A percentile compares a stretch with the other conserved stretches of the same genome.
Evolutionary conservation across 225 moss, liverwort and hornwort genomes (phyloP).

Genomic region (Climacium dendroides): DNA sequence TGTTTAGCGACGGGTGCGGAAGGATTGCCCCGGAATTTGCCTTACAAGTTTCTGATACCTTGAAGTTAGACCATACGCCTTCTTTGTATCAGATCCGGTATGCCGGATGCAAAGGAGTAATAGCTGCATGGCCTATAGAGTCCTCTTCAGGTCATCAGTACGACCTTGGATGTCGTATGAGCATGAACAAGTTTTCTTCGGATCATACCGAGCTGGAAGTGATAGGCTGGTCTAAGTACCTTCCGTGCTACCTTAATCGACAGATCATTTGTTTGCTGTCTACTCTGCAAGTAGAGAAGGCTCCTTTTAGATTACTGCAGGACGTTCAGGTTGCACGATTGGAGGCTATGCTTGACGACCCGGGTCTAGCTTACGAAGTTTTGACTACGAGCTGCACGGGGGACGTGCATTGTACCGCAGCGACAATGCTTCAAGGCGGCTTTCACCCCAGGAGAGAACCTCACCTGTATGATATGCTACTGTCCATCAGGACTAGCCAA

Average conservation of each 20-base stretch:
- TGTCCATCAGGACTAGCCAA: slow-evolving; percentile 67
- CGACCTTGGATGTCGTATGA: slow-evolving; percentile 54
- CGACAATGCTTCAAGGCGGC: slow-evolving; percentile 68
- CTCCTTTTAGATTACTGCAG: slow-evolving; percentile 38
- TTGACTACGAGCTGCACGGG: slow-evolving; percentile 27
- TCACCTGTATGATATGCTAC: slow-evolving; percentile 50
- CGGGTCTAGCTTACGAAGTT: slow-evolving; percentile 43
- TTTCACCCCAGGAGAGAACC: slow-evolving; percentile 62
- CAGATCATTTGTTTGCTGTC: slow-evolving; percentile 79
- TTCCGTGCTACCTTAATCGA: slow-evolving; percentile 68
- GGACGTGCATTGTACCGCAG: slow-evolving; percentile 35
- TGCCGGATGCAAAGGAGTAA: slow-evolving; percentile 84
- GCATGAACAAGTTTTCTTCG: slow-evolving; percentile 65
- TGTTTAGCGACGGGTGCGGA: slow-evolving; percentile 87
- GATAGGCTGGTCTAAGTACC: slow-evolving; percentile 66
- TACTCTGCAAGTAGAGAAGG: slow-evolving; percentile 40
- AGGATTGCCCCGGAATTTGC: slow-evolving; percentile 60
- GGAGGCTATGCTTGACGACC: slow-evolving; percentile 48
- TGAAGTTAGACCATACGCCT: slow-evolving; percentile 46
- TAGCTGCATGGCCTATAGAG: slow-evolving; percentile 54
- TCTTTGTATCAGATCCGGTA: slow-evolving; percentile 89
- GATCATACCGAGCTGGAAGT: slow-evolving; percentile 67
- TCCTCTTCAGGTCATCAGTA: background rate
- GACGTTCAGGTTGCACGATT: slow-evolving; percentile 45
- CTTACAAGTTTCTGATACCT: slow-evolving; percentile 19